Evolutionary conservation across 768 basidiomycete species (phyloP).

Genomic region (Hericium alpestre): DNA sequence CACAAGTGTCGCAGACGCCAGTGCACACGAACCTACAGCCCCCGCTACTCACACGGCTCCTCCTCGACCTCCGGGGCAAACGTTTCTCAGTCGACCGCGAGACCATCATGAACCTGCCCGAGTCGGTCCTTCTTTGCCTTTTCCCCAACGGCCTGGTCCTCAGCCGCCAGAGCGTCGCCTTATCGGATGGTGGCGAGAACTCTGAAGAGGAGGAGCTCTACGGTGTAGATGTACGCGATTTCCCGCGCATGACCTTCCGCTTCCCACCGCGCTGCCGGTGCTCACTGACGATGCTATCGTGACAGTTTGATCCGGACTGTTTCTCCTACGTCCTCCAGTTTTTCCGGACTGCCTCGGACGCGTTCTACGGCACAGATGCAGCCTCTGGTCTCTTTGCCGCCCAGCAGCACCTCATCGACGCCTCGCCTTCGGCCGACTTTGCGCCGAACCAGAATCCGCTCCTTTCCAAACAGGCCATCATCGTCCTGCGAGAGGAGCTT

Average conservation of each 20-base stretch:
- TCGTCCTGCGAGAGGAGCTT: slow-evolving; percentile 93
- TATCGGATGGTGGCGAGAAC: slow-evolving; percentile 63
- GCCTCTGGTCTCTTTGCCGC: slow-evolving; percentile 66
- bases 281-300: slow-evolving; percentile 5
- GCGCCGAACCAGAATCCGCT: slow-evolving; percentile 76
- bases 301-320: slow-evolving; percentile 92
- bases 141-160: slow-evolving; percentile 96
- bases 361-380: slow-evolving; percentile 80
- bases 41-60: slow-evolving; percentile 77
- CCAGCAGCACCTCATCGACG: slow-evolving; percentile 71
- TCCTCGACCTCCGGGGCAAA: slow-evolving; percentile 83
- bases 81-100: slow-evolving; percentile 95
- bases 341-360: slow-evolving; percentile 79
- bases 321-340: slow-evolving; percentile 90
- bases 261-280: background rate
- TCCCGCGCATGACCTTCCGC: slow-evolving; percentile 6
- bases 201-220: slow-evolving; percentile 88
- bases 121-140: slow-evolving; percentile 90
- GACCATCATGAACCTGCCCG: slow-evolving; percentile 96
- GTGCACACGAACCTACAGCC: slow-evolving; percentile 69
- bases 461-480: slow-evolving; percentile 92
- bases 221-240: slow-evolving; percentile 79
- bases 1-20: slow-evolving; percentile 49
- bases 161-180: slow-evolving; percentile 70
- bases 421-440: slow-evolving; percentile 46